Evolutionary conservation across 2,329 filamentous ascomycete species (phyloP).

Genomic region (Phialemoniopsis sp.): DNA sequence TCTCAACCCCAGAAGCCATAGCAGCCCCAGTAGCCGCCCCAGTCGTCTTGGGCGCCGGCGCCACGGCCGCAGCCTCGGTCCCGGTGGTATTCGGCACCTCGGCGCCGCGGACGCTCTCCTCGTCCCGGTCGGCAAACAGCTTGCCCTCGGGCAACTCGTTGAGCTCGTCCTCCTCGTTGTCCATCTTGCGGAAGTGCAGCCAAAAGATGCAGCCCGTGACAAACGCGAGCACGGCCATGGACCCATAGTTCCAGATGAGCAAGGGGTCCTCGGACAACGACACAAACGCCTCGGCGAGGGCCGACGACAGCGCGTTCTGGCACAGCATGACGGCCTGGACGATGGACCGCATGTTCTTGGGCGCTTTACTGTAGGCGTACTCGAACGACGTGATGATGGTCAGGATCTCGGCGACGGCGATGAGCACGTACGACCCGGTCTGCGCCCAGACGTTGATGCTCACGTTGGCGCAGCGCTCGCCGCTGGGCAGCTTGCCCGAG

Average conservation of each 20-base stretch:
- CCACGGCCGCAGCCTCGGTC: no score
- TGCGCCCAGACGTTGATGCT: slow-evolving; percentile 60
- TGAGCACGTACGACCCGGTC: slow-evolving; percentile 42
- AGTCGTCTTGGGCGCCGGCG: no score
- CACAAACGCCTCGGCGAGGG: slow-evolving; percentile 66
- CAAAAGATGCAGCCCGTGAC: slow-evolving; percentile 64
- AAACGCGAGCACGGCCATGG: slow-evolving; percentile 58
- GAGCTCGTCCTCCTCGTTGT: slow-evolving; percentile 62
- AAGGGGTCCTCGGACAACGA: slow-evolving; percentile 59
- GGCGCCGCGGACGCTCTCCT: not conserved
- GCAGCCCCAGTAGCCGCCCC: no score
- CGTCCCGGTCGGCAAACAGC: not conserved
- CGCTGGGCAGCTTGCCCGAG: slow-evolving; percentile 23
- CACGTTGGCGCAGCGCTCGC: slow-evolving; percentile 40
- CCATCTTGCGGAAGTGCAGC: slow-evolving; percentile 61
- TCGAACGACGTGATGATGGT: slow-evolving; percentile 56
- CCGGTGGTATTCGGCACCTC: no score
- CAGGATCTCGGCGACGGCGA: slow-evolving; percentile 44
- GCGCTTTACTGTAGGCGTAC: slow-evolving; percentile 76
- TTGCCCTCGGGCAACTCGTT: slow-evolving; percentile 47
- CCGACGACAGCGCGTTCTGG: slow-evolving; percentile 65
- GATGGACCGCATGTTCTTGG: slow-evolving; percentile 76
- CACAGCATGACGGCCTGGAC: slow-evolving; percentile 67
- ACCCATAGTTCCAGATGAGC: slow-evolving; percentile 68
- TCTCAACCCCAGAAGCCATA: no score